Percentiles rank a stretch among this genome's conserved stretches.
These are phyloP conservation scores for Cercospora citrullina DNA, from an alignment of 2,329 filamentous ascomycete species.

Conservation along the genomic window DNA sequence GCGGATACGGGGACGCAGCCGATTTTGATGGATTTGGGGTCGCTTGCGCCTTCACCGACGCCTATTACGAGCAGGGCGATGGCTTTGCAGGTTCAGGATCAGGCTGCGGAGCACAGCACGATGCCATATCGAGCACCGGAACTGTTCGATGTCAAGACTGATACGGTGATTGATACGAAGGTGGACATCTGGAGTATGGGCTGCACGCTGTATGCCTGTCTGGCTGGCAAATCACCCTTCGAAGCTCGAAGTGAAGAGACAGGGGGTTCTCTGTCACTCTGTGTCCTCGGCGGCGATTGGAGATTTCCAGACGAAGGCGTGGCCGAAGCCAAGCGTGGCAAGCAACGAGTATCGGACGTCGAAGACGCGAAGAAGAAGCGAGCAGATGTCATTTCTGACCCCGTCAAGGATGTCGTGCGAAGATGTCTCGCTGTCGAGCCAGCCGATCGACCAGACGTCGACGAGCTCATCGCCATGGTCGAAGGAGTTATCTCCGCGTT, in stretches of 20 bases:
- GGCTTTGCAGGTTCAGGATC: constrained; percentile 90
- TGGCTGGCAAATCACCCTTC: constrained; percentile 95
- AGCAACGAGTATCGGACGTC: constrained; percentile 49
- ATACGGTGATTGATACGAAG: constrained; percentile 87
- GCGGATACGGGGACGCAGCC: constrained; percentile 83
- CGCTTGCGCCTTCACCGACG: constrained; percentile 80
- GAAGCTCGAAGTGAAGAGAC: constrained; percentile 96
- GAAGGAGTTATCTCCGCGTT: constrained; percentile 64
- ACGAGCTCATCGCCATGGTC: constrained; percentile 78
- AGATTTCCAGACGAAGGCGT: constrained; percentile 86
- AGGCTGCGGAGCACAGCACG: constrained; percentile 91
- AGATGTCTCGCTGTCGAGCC: constrained; percentile 86
- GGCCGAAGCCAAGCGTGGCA: constrained; percentile 56
- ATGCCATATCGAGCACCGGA: constrained; percentile 99
- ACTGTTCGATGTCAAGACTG: constrained; percentile 96
- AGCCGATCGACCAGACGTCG: constrained; percentile 80
- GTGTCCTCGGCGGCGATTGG: constrained; percentile 92
- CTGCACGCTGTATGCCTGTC: constrained; percentile 94
- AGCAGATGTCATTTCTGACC: constrained; percentile 68
- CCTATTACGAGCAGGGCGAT: constrained; percentile 86
- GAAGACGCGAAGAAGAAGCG: constrained; percentile 37
- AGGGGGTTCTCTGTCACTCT: constrained; percentile 87
- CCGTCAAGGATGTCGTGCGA: constrained; percentile 82
- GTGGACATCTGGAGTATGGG: constrained; percentile 97
- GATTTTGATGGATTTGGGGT: constrained; percentile 97